A percentile compares a stretch with the other conserved stretches of the same genome.
Evolutionary conservation across 2,329 filamentous ascomycete genomes (phyloP).

Genomic region (Colletotrichum salicis): DNA sequence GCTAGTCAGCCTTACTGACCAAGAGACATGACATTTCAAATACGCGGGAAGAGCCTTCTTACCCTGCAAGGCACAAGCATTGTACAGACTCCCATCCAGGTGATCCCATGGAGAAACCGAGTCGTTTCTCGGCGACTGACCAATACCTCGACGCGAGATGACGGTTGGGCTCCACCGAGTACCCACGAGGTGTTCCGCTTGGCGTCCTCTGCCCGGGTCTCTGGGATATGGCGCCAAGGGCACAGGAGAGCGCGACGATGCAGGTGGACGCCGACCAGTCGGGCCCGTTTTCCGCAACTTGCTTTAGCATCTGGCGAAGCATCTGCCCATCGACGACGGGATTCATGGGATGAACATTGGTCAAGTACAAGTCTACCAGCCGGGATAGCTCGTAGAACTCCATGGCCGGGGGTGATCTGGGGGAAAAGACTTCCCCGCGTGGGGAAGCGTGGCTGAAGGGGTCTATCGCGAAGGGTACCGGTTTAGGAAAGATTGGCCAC

Average conservation of each 20-base stretch:
- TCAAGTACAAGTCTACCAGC: conserved; percentile 24
- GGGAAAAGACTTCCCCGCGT: conserved; percentile 19
- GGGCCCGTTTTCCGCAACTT: conserved; percentile 35
- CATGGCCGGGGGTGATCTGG: conserved; percentile 27
- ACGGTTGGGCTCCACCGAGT: conserved; percentile 29
- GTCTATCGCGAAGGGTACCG: conserved; percentile 27
- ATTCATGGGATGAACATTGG: conserved; percentile 31
- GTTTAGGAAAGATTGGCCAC: conserved; percentile 34
- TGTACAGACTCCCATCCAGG: conserved; percentile 32
- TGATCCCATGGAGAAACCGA: conserved; percentile 34
- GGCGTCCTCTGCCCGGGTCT: conserved; percentile 27
- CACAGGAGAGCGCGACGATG: conserved; percentile 31
- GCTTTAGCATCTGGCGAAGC: conserved; percentile 31
- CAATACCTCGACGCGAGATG: conserved; percentile 33
- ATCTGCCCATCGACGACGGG: conserved; percentile 18
- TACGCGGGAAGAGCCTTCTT: neutral
- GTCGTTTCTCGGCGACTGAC: conserved; percentile 33
- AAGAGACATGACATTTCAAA: neutral
- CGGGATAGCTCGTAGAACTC: conserved; percentile 31
- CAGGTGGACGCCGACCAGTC: conserved; percentile 36
- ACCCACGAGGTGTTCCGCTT: conserved; percentile 27
- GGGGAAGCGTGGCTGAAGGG: conserved; percentile 25
- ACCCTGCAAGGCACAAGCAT: conserved; percentile 35
- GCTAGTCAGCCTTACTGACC: conserved; percentile 2
- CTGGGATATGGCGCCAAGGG: conserved; percentile 33